Evolutionary conservation across 2,329 filamentous ascomycete species (phyloP), one percentile per base, ranked within the genome.

Genomic region (Aspergillus fijiensis): DNA sequence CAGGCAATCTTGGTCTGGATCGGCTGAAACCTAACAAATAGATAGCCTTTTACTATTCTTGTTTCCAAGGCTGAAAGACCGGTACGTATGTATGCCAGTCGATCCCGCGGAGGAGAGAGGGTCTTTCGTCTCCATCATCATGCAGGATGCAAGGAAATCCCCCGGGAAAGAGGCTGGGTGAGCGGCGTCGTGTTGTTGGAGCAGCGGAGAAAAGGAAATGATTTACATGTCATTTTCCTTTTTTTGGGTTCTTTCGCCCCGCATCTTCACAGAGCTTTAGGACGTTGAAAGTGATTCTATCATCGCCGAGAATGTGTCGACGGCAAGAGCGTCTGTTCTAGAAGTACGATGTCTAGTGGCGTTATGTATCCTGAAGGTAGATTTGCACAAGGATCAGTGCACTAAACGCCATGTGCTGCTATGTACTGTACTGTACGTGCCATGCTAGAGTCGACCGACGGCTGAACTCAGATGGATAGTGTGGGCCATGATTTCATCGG

Each of bases 61-160:
- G 16, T 10, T 33, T 29, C 27, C 21, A 16, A 49, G 42, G 27
- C n/a, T 12, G 19, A 55, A 11, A 19, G 27, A 9, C 21, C 19
- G 16, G 9, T 35, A 29, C 7, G 29, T 33, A 33, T 21, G 23
- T 23, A 23, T 47, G 42, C 19, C 11, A 23, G 7, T 23, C n/a
- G 16, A 45, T 35, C 31, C 31, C 19, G 53, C 31, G 42, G 45
- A 33, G 39, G 39, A 45, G 6, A 12, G 33, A 35, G 39, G 14
- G 6, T 14, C 16, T 14, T 45, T 19, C 39, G 14, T 45, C 39
- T 10, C 39, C 27, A 10, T n/a, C 27, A 47, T 49, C 19, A 55
- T 55, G 42, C 53, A 49, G 21, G 19, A 49, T 49, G 53, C 45
- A 55, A 49, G 53, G 53, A 35, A 55, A 16, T 19, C 19, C 42